Conservation (phyloP, 2,329 filamentous ascomycete species). For the Colletotrichum karsti region DNA sequence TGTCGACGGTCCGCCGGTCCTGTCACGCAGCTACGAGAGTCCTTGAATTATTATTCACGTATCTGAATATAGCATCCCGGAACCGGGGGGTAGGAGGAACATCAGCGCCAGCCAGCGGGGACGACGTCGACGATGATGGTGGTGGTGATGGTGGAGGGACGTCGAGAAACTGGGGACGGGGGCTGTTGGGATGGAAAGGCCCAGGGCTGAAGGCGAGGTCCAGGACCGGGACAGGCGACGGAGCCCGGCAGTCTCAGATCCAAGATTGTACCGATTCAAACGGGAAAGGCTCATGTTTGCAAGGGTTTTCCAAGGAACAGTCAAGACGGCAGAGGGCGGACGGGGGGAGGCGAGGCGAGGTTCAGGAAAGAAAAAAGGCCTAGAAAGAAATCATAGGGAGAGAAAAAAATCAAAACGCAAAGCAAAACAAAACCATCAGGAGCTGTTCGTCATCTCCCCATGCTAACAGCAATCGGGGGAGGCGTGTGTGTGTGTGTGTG, state of each 20-base stretch:
- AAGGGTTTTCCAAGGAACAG: background rate
- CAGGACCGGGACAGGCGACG: background rate
- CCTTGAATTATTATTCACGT: constrained; percentile 18
- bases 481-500: no score
- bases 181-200: background rate
- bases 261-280: constrained; percentile 4
- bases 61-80: constrained; percentile 22
- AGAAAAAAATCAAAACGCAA: background rate
- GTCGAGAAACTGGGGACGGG: background rate
- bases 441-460: constrained; percentile 21
- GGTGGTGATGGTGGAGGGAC: background rate
- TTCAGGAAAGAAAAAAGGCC: no score
- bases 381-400: background rate
- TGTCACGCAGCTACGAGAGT: background rate
- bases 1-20: background rate
- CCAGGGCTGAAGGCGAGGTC: background rate
- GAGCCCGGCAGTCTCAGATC: constrained; percentile 18
- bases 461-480: background rate
- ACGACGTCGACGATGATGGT: no score
- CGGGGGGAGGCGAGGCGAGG: background rate
- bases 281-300: background rate
- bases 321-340: background rate
- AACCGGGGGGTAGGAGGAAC: background rate
- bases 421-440: constrained; percentile 3
- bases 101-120: background rate